Conservation (phyloP, 2,329 filamentous ascomycete genomes). For the Cladophialophora yegresii region DNA sequence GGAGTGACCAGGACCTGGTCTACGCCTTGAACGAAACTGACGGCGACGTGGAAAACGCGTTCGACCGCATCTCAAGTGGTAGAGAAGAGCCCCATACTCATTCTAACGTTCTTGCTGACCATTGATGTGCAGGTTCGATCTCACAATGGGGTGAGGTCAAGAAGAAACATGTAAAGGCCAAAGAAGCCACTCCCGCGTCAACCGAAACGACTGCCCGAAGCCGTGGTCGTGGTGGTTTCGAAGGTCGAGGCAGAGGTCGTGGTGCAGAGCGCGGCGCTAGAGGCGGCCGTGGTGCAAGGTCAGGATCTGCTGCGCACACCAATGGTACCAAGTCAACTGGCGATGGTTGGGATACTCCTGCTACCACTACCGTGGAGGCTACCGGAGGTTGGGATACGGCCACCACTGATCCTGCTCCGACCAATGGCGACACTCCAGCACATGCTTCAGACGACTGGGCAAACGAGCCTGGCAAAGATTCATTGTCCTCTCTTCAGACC, state of each 20-base stretch:
- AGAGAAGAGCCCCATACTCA: constrained; percentile 15
- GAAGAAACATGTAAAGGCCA: constrained; percentile 55
- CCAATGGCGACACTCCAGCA: constrained; percentile 36
- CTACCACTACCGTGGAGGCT: constrained; percentile 35
- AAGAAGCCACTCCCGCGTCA: constrained; percentile 44
- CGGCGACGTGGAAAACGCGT: constrained; percentile 52
- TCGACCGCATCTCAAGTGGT: constrained; percentile 57
- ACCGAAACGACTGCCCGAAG: constrained; percentile 45
- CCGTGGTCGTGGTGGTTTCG: constrained; percentile 52
- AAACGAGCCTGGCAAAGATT: constrained; percentile 36
- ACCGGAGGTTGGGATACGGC: constrained; percentile 37
- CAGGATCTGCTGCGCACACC: constrained; percentile 41
- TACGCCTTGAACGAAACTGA: constrained; percentile 81
- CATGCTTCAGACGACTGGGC: constrained; percentile 35
- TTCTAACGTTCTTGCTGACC: constrained; percentile 1
- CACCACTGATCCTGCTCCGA: constrained; percentile 31
- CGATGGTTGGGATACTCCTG: constrained; percentile 24
- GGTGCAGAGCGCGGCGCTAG: constrained; percentile 48
- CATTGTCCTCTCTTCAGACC: constrained; percentile 36
- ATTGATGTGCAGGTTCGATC: constrained; percentile 46
- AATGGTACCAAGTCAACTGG: constrained; percentile 45
- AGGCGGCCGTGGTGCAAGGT: constrained; percentile 50
- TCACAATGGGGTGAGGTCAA: constrained; percentile 57
- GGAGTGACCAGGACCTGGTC: constrained; percentile 92
- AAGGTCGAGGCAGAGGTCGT: constrained; percentile 50